Evolutionary conservation across 495 filamentous ascomycete genomes (phyloP).

Genomic region (Talaromyces adpressus): DNA sequence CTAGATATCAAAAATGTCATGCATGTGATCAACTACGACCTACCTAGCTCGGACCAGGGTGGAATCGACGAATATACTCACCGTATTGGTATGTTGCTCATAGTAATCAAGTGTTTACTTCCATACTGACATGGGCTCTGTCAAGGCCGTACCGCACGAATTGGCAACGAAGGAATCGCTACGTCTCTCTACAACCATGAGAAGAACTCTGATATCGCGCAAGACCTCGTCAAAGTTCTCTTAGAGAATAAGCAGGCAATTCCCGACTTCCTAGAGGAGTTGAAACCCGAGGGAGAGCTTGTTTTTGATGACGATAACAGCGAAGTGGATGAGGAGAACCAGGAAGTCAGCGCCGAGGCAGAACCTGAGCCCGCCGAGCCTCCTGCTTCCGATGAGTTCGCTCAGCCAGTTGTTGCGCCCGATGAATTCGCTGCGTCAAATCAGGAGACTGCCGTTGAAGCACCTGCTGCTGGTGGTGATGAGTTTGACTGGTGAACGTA

Average conservation of each 20-base stretch:
- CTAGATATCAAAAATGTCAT: constrained; percentile 79
- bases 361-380: background rate
- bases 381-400: background rate
- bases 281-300: constrained; percentile 43
- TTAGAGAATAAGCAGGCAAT: constrained; percentile 69
- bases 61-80: constrained; percentile 93
- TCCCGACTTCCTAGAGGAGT: constrained; percentile 71
- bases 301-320: constrained; percentile 59
- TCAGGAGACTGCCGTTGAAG: background rate
- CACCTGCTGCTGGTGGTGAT: background rate
- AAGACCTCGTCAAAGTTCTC: constrained; percentile 67
- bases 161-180: constrained; percentile 79
- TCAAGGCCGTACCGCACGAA: constrained; percentile 83
- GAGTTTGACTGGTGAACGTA: background rate
- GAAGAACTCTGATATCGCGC: constrained; percentile 59
- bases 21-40: constrained; percentile 90
- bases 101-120: background rate
- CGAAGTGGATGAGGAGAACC: constrained; percentile 26
- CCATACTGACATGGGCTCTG: constrained; percentile 2
- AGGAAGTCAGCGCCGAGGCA: background rate
- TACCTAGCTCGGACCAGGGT: constrained; percentile 62
- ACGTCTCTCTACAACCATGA: constrained; percentile 80
- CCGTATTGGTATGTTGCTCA: constrained; percentile 65
- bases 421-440: background rate
- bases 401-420: background rate